A percentile compares a stretch with the other conserved stretches of the same genome.
These are phyloP conservation scores for Trichoderma koningii DNA, from an alignment of 2,329 filamentous ascomycete genomes.

Conservation along the genomic window DNA sequence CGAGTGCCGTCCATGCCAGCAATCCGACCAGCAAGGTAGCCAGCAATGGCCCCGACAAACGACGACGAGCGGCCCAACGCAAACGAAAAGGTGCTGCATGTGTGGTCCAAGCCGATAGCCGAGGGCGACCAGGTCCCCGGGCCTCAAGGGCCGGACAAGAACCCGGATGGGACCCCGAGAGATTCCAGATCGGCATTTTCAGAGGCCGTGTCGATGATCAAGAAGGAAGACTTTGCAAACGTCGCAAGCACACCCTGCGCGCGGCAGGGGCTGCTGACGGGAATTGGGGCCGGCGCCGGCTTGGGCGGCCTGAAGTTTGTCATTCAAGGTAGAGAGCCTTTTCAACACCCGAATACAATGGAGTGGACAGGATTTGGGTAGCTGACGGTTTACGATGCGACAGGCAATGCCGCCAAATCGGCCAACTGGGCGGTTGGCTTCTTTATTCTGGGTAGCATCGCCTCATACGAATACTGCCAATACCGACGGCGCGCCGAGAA, in stretches of 20 bases:
- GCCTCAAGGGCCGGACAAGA: conserved; percentile 11
- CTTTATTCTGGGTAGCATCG: conserved; percentile 69
- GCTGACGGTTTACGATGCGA: neutral
- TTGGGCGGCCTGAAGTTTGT: conserved; percentile 74
- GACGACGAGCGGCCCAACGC: conserved; percentile 34
- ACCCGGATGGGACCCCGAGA: conserved; percentile 25
- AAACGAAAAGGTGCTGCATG: conserved; percentile 40
- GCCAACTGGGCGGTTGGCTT: conserved; percentile 84
- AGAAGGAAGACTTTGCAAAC: conserved; percentile 67
- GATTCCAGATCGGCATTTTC: conserved; percentile 41
- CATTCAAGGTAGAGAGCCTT: conserved; percentile 62
- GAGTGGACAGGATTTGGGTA: neutral
- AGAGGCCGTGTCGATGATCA: conserved; percentile 69
- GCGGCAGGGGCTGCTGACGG: conserved; percentile 77
- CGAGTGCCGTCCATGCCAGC: conserved; percentile 20
- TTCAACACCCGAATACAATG: too few species aligned
- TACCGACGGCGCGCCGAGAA: conserved; percentile 72
- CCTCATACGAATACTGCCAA: conserved; percentile 83
- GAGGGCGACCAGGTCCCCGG: conserved; percentile 30
- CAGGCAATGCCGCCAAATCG: conserved; percentile 49
- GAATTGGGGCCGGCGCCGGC: conserved; percentile 77
- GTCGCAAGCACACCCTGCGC: conserved; percentile 82
- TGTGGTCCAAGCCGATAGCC: conserved; percentile 43
- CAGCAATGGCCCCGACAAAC: conserved; percentile 41
- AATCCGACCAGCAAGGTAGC: conserved; percentile 35